Evolutionary conservation across 495 filamentous ascomycete genomes (phyloP), one percentile per base, ranked within the genome.

Genomic region (Oidiodendron maius): DNA sequence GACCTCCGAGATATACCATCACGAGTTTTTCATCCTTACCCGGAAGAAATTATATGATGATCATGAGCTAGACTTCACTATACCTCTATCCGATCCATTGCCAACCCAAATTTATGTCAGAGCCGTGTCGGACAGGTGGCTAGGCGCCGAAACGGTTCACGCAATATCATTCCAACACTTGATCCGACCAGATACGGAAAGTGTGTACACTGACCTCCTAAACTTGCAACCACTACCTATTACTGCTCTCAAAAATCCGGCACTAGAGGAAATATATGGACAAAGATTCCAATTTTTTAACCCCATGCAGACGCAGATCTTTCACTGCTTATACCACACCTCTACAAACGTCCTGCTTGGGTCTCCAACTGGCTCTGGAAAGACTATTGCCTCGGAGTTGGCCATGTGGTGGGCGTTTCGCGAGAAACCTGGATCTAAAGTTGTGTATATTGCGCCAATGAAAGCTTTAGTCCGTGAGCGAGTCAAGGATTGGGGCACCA

Each of bases 371-470:
- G 93, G 93, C 41, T 93, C 87, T 71, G 93, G 93, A 47, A 99
- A 99, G 70, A 99, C 93, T 2, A 82, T 99, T 24, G 93, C 93
- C 12, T 87, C 85, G 24, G 93, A 99, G 60, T 62, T 99, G 44
- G 94, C 94, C n/a, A 97, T 99, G 94, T 99, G 93, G 93, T 96
- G 89, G 91, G 90, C 94, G 4, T 97, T 99, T 66, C 83, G 91
- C 10, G 91, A 97, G 62, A 87, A 84, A 34, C 94, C 94, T 1
- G 89, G 91, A 2, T 96, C 88, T 2, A 99, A 99, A 68, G 91
- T 99, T 1, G 91, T 99, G 20, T 99, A 99, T 59, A 97, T 99
- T 56, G 93, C 93, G 3, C 93, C 93, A 0, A 99, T 99, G 93
- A 99, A 99, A 61, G 93, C 93, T 2, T 81, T 99, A 26, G 93